Evolutionary conservation across 2,329 filamentous ascomycete genomes (phyloP), one percentile per base, ranked within the genome.

Genomic region (Trichoderma sp.): DNA sequence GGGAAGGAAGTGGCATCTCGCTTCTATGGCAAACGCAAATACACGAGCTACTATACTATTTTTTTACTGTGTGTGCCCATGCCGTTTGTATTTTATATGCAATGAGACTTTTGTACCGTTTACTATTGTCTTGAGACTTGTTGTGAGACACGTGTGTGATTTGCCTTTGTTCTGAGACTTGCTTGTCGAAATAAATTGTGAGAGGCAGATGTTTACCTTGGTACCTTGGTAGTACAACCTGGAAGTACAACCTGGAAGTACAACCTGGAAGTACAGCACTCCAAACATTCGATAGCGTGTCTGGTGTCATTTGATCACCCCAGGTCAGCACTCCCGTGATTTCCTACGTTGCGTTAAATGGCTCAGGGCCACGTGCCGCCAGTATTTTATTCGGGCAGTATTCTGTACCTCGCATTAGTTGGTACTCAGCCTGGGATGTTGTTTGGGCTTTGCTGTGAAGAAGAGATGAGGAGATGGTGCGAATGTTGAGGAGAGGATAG

Each of bases 271-370:
- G n/a, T n/a, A n/a, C n/a, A n/a, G n/a, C n/a, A n/a, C n/a, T n/a
- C n/a, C n/a, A n/a, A n/a, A n/a, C n/a, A 45, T 45, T 45, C n/a
- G n/a, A 22, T 45, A 45, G n/a, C 12, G 8, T 17, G 27, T n/a
- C n/a, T n/a, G n/a, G n/a, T 54, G 42, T 61, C 58, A 61, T 42
- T 61, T 61, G 58, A 52, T 61, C 58, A 52, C 45, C 17, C 27
- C 17, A 12, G 4, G 10, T 22, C 42, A 35, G 15, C 27, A 25
- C 42, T n/a, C 42, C 45, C 59, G 59, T 63, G 58, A 25, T 61
- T 35, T 61, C 42, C 29, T 42, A 61, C 45, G 58, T 42, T 42
- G n/a, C 25, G 39, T 53, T 63, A 63, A 63, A 63, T 63, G 27
- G 12, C 59, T 63, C 59, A 63, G 5, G 19, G 29, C 32, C 59